These are phyloP conservation scores for Rhododendron kiyosumense DNA, from an alignment of 148 eudicot genomes.

Conservation along the genomic window DNA sequence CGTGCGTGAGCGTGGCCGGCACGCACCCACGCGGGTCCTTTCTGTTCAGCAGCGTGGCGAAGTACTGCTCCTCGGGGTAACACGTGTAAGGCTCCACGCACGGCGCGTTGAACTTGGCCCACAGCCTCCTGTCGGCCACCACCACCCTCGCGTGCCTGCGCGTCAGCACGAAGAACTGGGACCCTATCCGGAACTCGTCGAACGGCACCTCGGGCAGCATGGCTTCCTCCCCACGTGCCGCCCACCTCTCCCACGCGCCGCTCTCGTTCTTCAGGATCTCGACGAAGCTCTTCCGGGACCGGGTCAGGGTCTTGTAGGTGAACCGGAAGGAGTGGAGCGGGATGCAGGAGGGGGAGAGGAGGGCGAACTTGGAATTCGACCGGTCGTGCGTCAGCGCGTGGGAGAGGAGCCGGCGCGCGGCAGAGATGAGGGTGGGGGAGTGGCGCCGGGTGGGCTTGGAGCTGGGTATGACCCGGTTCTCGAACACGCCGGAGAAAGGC, in stretches of 20 bases:
- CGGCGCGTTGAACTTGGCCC: slow-evolving; percentile 65
- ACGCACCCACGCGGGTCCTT: slow-evolving; percentile 57
- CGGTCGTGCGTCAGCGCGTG: slow-evolving; percentile 73
- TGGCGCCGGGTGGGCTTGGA: slow-evolving; percentile 69
- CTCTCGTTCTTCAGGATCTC: slow-evolving; percentile 59
- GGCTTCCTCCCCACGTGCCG: slow-evolving; percentile 70
- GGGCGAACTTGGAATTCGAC: slow-evolving; percentile 59
- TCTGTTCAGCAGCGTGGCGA: slow-evolving; percentile 65
- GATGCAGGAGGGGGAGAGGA: slow-evolving; percentile 64
- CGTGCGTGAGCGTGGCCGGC: slow-evolving; percentile 74
- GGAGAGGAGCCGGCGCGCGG: slow-evolving; percentile 63
- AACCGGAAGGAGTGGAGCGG: slow-evolving; percentile 73
- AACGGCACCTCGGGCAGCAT: slow-evolving; percentile 64
- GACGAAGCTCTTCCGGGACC: slow-evolving; percentile 50
- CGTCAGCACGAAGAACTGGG: slow-evolving; percentile 70
- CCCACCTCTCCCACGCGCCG: slow-evolving; percentile 61
- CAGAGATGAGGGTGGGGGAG: slow-evolving; percentile 62
- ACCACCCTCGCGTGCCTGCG: slow-evolving; percentile 62
- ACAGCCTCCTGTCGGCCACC: slow-evolving; percentile 42
- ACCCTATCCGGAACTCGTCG: slow-evolving; percentile 64
- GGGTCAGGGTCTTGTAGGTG: slow-evolving; percentile 33
- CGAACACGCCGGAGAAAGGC: slow-evolving; percentile 52
- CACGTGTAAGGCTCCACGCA: slow-evolving; percentile 46
- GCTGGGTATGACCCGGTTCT: slow-evolving; percentile 44
- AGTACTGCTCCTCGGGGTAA: slow-evolving; percentile 91